phyloP scores from a whole-genome alignment of 1,284 basidiomycete species.

The Ceratobasidium sp. region DNA sequence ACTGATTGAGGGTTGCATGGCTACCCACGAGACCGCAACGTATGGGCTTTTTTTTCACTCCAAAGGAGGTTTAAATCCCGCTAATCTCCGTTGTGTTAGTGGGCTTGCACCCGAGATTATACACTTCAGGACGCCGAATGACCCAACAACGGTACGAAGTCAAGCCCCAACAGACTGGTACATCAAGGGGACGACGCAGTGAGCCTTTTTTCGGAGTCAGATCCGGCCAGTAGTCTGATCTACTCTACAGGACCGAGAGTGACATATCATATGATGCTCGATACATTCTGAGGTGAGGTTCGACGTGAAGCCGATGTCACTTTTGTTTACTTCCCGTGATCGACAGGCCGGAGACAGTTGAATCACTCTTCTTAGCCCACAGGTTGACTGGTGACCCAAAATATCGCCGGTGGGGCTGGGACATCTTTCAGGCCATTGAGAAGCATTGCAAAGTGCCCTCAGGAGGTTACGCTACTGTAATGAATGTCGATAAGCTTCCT shows the following conservation, averaged over 20 bases:
- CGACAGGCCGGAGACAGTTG: conserved; percentile 87
- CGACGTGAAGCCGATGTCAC: background rate
- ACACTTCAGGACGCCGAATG: conserved; percentile 72
- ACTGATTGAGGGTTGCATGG: conserved; percentile 86
- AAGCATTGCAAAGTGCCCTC: conserved; percentile 77
- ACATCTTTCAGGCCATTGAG: conserved; percentile 90
- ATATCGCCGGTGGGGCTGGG: conserved; percentile 89
- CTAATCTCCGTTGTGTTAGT: conserved; percentile 56
- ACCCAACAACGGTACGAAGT: conserved; percentile 54
- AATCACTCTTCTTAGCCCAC: conserved; percentile 89
- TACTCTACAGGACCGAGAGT: background rate
- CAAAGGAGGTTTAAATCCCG: background rate
- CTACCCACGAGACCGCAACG: conserved; percentile 86
- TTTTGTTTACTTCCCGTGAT: background rate
- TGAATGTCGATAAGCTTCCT: conserved; percentile 83
- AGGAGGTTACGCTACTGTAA: conserved; percentile 86
- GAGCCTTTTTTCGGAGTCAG: conserved; percentile 48
- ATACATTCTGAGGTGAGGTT: conserved; percentile 80
- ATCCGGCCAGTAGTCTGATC: background rate
- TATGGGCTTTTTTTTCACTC: conserved; percentile 57
- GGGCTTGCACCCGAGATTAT: conserved; percentile 86
- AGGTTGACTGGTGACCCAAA: conserved; percentile 83
- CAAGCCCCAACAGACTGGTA: conserved; percentile 77
- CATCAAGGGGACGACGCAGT: conserved; percentile 77
- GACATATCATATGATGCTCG: conserved; percentile 73